phyloP scores from a whole-genome alignment of 768 basidiomycete species.

The Lactarius sp. region DNA sequence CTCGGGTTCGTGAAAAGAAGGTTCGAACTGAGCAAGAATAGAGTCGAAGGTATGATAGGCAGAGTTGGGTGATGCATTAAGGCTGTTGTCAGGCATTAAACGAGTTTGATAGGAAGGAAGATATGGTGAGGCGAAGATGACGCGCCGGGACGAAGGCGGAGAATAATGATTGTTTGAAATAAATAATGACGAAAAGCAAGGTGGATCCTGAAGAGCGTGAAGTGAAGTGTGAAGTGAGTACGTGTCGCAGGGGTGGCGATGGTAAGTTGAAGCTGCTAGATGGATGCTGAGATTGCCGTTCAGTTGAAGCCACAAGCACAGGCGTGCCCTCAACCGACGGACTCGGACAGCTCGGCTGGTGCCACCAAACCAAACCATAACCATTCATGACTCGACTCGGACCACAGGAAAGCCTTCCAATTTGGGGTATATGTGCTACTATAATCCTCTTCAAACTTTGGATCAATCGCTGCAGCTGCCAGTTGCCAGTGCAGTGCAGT shows the following conservation, averaged over 20 bases:
- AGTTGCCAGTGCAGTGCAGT: no score
- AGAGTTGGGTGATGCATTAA: conserved; percentile 21
- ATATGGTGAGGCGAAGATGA: background rate
- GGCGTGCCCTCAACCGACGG: no score
- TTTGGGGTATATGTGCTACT: background rate
- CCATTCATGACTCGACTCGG: background rate
- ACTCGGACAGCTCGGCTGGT: no score
- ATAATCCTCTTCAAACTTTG: no score
- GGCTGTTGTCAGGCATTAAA: conserved; percentile 24
- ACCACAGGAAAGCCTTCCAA: background rate
- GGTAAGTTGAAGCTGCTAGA: background rate
- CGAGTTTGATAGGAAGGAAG: background rate
- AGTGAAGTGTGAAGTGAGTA: background rate
- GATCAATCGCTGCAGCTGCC: no score
- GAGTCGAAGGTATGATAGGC: conserved; percentile 10
- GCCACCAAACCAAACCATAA: no score
- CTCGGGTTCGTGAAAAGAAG: background rate
- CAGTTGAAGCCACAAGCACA: no score
- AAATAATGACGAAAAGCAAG: conserved; percentile 8
- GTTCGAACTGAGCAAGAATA: conserved; percentile 21
- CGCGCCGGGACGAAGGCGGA: background rate
- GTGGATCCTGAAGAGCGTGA: background rate
- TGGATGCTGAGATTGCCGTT: no score
- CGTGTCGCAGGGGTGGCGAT: background rate
- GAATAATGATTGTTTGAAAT: conserved; percentile 9